Evolutionary conservation across 352 stramenopile species (phyloP).

Genomic region (Pythium brassicae): DNA sequence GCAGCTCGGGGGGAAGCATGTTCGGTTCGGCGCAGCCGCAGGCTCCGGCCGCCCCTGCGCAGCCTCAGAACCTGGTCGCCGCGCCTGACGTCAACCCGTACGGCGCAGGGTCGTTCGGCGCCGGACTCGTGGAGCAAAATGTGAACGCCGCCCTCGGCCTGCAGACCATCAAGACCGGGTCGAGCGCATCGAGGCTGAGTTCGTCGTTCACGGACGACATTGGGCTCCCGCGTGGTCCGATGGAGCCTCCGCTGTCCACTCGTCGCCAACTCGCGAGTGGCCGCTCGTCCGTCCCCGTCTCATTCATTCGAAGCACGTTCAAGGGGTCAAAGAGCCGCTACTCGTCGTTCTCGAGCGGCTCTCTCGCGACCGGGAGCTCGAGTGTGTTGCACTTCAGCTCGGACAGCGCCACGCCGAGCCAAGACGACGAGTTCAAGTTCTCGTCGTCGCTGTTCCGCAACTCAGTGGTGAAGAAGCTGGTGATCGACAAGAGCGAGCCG

Average conservation of each 20-base stretch:
- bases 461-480: slow-evolving; percentile 47
- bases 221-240: slow-evolving; percentile 52
- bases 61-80: slow-evolving; percentile 37
- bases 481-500: slow-evolving; percentile 52
- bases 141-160: slow-evolving; percentile 52
- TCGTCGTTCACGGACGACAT: slow-evolving; percentile 63
- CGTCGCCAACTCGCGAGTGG: slow-evolving; percentile 49
- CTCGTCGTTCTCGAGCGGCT: slow-evolving; percentile 35
- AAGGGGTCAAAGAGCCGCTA: slow-evolving; percentile 69
- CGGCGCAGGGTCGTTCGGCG: slow-evolving; percentile 49
- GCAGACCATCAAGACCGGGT: slow-evolving; percentile 51
- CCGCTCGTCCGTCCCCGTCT: slow-evolving; percentile 57
- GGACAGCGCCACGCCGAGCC: slow-evolving; percentile 16
- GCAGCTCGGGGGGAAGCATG: slow-evolving; percentile 9
- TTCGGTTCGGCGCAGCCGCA: slow-evolving; percentile 29
- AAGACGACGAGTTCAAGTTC: slow-evolving; percentile 61
- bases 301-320: slow-evolving; percentile 71
- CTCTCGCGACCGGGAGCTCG: slow-evolving; percentile 10
- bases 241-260: slow-evolving; percentile 50
- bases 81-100: slow-evolving; percentile 58
- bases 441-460: slow-evolving; percentile 60
- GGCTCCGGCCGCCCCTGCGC: slow-evolving; percentile 46
- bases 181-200: slow-evolving; percentile 40
- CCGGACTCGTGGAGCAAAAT: slow-evolving; percentile 59
- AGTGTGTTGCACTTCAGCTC: slow-evolving; percentile 14